Evolutionary conservation across 2,329 filamentous ascomycete genomes (phyloP).

Genomic region (Domatiomyces catenatus): DNA sequence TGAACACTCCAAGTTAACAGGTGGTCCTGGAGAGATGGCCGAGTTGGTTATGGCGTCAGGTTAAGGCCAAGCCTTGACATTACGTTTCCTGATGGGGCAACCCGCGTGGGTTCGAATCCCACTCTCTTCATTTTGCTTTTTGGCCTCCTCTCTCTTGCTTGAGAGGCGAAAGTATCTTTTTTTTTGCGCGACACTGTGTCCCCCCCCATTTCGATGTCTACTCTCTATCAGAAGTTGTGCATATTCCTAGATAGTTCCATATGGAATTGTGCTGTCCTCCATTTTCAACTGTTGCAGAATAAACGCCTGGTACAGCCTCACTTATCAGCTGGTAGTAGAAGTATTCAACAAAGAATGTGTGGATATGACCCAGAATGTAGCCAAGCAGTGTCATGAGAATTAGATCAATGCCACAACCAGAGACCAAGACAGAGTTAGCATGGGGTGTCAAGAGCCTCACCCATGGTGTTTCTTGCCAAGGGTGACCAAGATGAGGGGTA

Average conservation of each 20-base stretch:
- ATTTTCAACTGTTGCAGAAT: slow-evolving; percentile 14
- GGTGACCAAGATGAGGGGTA: slow-evolving; percentile 18
- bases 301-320: slow-evolving; percentile 12
- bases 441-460: too few species aligned
- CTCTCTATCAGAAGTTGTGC: background rate
- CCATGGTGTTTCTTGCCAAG: slow-evolving; percentile 8
- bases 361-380: slow-evolving; percentile 41
- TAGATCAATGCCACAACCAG: slow-evolving; percentile 70
- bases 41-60: background rate
- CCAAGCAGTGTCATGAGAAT: slow-evolving; percentile 76
- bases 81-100: slow-evolving; percentile 9
- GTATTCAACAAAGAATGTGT: slow-evolving; percentile 19
- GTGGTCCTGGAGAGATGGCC: too few species aligned
- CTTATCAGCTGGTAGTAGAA: slow-evolving; percentile 16
- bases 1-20: too few species aligned
- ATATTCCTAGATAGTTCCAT: slow-evolving; percentile 13
- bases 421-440: slow-evolving; percentile 46
- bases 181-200: too few species aligned
- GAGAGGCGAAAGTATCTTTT: too few species aligned
- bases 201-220: too few species aligned
- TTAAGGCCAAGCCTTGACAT: slow-evolving; percentile 8
- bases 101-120: slow-evolving; percentile 8
- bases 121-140: slow-evolving; percentile 6
- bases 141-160: background rate
- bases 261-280: slow-evolving; percentile 12